Evolutionary conservation across 1,284 basidiomycete species (phyloP), one percentile per base, ranked within the genome.

Genomic region (Boletus calvinii): DNA sequence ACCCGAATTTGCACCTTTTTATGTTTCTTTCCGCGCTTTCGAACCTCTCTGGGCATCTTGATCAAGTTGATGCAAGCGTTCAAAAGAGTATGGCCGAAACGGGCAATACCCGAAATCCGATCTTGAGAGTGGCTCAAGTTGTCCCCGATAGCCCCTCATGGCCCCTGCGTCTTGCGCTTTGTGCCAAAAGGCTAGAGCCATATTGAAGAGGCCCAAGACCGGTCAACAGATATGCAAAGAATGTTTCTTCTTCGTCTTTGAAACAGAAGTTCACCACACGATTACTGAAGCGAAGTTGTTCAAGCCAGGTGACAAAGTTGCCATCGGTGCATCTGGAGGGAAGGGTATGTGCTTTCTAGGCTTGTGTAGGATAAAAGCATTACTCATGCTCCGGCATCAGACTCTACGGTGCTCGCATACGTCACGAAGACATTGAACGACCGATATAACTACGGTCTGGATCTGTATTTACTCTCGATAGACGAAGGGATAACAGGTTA

Each of bases 401-500:
- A 99, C 71, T 99, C 96, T 11, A 99, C 96, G 3, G 96, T 99
- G 2, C 80, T 99, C 29, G 96, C 97, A 10, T 87, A 98, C 78
- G 91, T 98, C 50, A 92, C 99, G 89, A 97, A 95, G 64, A 84
- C 89, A 10, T 75, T 99, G 54, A 98, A 99, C 70, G 89, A 96
- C 63, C 84, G 95, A 48, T 96, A 98, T 71, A 74, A 90, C 56
- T 99, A 99, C 63, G 93, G 92, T 13, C 77, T 99, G 43, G 86
- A 97, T 45, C 74, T 99, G 20, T 96, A 92, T 68, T 76, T 99
- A 24, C 80, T 99, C 50, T 98, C 94, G 1, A 98, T 99, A 69
- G 97, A 99, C 67, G 97, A 99, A 70, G 96, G 96, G 0, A 99
- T 99, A 63, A 96, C 93, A 11, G 96, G 96, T 1, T 99, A 99